These are phyloP conservation scores for Phytophthora pisi DNA, from an alignment of 352 stramenopile species.

Conservation along the genomic window DNA sequence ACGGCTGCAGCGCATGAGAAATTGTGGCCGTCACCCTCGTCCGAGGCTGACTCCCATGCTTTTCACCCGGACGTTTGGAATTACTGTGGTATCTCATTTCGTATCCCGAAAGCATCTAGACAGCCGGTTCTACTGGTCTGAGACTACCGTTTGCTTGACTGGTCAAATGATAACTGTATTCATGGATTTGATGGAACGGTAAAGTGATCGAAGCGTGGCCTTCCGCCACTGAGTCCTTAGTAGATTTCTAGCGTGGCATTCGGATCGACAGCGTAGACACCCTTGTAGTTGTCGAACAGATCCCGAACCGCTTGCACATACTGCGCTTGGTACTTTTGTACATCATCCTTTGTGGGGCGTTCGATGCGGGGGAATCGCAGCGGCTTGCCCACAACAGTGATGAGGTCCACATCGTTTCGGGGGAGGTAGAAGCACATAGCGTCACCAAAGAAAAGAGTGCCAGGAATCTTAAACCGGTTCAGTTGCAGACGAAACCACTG, in stretches of 20 bases:
- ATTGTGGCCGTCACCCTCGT: constrained; percentile 7
- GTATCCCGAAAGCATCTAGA: too few species aligned
- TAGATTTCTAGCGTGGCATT: constrained; percentile 58
- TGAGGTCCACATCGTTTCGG: constrained; percentile 76
- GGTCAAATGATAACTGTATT: too few species aligned
- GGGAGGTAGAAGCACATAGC: constrained; percentile 77
- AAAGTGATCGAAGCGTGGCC: neutral
- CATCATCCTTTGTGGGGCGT: constrained; percentile 87
- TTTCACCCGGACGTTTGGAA: neutral
- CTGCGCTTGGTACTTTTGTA: constrained; percentile 47
- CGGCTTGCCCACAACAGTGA: constrained; percentile 89
- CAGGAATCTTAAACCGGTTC: constrained; percentile 85
- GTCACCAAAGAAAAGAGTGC: constrained; percentile 73
- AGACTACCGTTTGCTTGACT: too few species aligned
- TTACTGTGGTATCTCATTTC: too few species aligned
- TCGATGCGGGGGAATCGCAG: constrained; percentile 87
- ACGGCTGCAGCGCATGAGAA: constrained; percentile 1
- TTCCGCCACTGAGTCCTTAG: constrained; percentile 20
- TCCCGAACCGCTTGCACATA: constrained; percentile 76
- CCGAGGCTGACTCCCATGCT: constrained; percentile 1
- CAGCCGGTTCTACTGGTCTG: too few species aligned
- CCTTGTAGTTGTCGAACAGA: constrained; percentile 90
- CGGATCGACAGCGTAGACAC: constrained; percentile 73
- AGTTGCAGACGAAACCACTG: constrained; percentile 75
- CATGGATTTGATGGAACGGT: neutral